These are phyloP conservation scores for Pelargonium nanum DNA, from an alignment of 345 rosid genomes.

Conservation along the genomic window DNA sequence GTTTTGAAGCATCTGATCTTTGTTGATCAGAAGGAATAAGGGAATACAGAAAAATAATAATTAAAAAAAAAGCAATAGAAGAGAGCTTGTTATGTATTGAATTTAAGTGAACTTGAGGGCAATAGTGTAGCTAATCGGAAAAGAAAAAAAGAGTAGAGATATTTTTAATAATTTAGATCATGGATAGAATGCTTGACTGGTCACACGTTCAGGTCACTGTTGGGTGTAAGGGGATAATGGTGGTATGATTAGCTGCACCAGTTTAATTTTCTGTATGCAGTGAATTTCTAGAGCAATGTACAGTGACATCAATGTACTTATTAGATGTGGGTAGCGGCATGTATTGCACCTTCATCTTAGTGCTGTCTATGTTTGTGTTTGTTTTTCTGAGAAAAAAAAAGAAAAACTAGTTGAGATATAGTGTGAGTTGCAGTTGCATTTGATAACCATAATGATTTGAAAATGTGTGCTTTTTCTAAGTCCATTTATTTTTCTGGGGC, in stretches of 20 bases:
- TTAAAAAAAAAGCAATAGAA: slow-evolving; percentile 7
- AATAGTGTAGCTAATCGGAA: not conserved
- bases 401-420: too few species aligned
- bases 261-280: not conserved
- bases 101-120: not conserved
- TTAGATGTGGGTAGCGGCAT: not conserved
- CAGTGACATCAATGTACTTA: too few species aligned
- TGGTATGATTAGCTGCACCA: not conserved
- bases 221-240: not conserved
- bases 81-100: slow-evolving; percentile 7
- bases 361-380: not conserved
- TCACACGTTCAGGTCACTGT: too few species aligned
- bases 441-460: not conserved
- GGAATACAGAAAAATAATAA: too few species aligned
- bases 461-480: not conserved
- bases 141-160: not conserved
- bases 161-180: not conserved
- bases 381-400: not conserved
- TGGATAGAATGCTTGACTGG: not conserved
- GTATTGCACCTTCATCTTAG: not conserved
- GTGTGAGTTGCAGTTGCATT: not conserved
- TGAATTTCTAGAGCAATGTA: too few species aligned
- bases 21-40: not conserved
- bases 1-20: slow-evolving; percentile 7
- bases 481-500: not conserved